A percentile compares a stretch with the other conserved stretches of the same genome.
phyloP scores from a whole-genome alignment of 768 basidiomycete genomes.

The Phylloporus sp. region DNA sequence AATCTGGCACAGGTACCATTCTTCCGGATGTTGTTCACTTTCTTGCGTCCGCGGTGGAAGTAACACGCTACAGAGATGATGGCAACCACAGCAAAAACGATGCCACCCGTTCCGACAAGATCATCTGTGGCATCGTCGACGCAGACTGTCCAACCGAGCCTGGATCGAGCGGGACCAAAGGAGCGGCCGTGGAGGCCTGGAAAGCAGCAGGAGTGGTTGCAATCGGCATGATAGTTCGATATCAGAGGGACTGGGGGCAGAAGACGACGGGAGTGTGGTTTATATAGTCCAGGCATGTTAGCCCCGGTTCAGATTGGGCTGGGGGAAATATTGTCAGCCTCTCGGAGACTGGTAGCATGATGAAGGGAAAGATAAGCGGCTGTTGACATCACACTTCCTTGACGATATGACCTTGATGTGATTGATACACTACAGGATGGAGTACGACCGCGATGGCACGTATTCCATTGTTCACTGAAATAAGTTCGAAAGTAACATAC shows the following conservation, averaged over 20 bases:
- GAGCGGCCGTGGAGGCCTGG: background rate
- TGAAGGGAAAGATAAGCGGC: background rate
- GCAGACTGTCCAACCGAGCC: background rate
- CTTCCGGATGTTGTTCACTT: background rate
- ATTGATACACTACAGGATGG: no score
- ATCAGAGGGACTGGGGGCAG: background rate
- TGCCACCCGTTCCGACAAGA: slow-evolving; percentile 12
- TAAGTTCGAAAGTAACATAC: no score
- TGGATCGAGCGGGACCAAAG: slow-evolving; percentile 1
- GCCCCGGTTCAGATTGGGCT: slow-evolving; percentile 4
- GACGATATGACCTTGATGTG: background rate
- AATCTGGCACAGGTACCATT: slow-evolving; percentile 6
- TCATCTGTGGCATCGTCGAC: background rate
- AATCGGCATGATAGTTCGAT: slow-evolving; percentile 17
- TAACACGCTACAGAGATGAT: slow-evolving; percentile 13
- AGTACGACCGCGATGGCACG: no score
- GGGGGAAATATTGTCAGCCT: slow-evolving; percentile 11
- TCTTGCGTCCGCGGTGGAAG: slow-evolving; percentile 10
- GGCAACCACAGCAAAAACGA: slow-evolving; percentile 10
- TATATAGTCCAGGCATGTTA: slow-evolving; percentile 9
- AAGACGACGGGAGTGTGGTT: background rate
- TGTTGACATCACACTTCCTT: background rate
- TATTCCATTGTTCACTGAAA: no score
- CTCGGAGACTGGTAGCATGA: background rate
- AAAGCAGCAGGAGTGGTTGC: slow-evolving; percentile 11